Evolutionary conservation across 2,329 filamentous ascomycete species (phyloP), one percentile per base, ranked within the genome.

Genomic region (Colletotrichum orbiculare): DNA sequence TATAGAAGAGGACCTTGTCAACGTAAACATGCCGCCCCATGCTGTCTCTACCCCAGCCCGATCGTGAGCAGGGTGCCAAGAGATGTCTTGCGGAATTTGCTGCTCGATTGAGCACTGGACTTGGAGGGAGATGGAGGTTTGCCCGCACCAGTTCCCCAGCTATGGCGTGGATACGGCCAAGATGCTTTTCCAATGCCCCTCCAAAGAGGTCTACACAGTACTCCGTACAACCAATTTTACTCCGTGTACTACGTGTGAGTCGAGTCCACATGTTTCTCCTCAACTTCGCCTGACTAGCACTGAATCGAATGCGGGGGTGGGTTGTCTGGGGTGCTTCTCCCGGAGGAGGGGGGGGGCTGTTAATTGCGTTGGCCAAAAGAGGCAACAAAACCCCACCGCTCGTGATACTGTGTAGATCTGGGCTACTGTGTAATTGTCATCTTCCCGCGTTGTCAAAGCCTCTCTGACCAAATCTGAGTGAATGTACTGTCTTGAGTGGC

Each of bases 241-340:
- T 13, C 4, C 6, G 9, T 3, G 3, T 41, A 17, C 43, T 46
- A 6, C 15, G 43, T 45, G 25, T 5, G 25, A 25, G 3, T 25
- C 25, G 25, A 25, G 25, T 25, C 25, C 25, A 25, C 25, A 4
- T 25, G 25, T 25, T 25, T 4, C 25, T 4, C 43, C 25, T 10
- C n/a, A 46, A 11, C 38, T 41, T 41, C 38, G 38, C 13, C 38
- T 41, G 38, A 41, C 17, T 34, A 60, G 17, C 42, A 42, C 41
- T 47, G 48, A 46, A 37, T 9, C 10, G 15, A 42, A 43, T 61
- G 58, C 58, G 58, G 58, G 58, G 58, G 58, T 61, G 50, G 58
- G 25, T 61, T 61, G 52, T 61, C 58, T 56, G 58, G 58, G 58
- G 50, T 49, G 46, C 49, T 54, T 17, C 42, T 15, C 41, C 34